Evolutionary conservation across 2,329 filamentous ascomycete species (phyloP).

Genomic region (Arthrobotrys musiformis): DNA sequence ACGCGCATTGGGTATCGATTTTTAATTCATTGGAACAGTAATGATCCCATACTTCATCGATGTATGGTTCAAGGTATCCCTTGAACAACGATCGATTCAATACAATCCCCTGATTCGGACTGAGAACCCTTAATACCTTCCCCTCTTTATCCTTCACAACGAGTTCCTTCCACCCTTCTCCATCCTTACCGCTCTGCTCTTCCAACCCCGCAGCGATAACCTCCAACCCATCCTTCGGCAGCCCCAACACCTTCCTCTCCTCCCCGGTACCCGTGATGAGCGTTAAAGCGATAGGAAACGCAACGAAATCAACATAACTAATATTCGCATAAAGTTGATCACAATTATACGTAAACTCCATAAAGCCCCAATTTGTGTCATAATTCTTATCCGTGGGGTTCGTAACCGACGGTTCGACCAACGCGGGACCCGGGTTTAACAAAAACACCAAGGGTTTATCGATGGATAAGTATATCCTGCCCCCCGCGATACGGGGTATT

Average conservation of each 20-base stretch:
- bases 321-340: slow-evolving; percentile 75
- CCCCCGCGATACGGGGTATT: slow-evolving; percentile 76
- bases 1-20: slow-evolving; percentile 74
- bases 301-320: slow-evolving; percentile 79
- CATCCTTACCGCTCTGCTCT: slow-evolving; percentile 69
- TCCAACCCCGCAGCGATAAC: slow-evolving; percentile 68
- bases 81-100: slow-evolving; percentile 64
- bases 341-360: slow-evolving; percentile 75
- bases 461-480: slow-evolving; percentile 77
- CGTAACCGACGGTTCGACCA: slow-evolving; percentile 77
- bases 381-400: slow-evolving; percentile 74
- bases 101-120: slow-evolving; percentile 63
- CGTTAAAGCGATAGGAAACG: slow-evolving; percentile 71
- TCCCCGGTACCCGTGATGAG: slow-evolving; percentile 64
- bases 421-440: slow-evolving; percentile 76
- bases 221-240: slow-evolving; percentile 69
- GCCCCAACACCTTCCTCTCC: slow-evolving; percentile 69
- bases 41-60: slow-evolving; percentile 64
- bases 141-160: slow-evolving; percentile 64
- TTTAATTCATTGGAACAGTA: slow-evolving; percentile 65
- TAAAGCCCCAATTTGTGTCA: slow-evolving; percentile 73
- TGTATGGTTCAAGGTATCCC: slow-evolving; percentile 65
- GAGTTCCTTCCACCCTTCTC: slow-evolving; percentile 72
- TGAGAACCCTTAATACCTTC: slow-evolving; percentile 63
- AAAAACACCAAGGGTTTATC: slow-evolving; percentile 73